phyloP scores from a whole-genome alignment of 495 filamentous ascomycete genomes.

The Apodospora peruviana region DNA sequence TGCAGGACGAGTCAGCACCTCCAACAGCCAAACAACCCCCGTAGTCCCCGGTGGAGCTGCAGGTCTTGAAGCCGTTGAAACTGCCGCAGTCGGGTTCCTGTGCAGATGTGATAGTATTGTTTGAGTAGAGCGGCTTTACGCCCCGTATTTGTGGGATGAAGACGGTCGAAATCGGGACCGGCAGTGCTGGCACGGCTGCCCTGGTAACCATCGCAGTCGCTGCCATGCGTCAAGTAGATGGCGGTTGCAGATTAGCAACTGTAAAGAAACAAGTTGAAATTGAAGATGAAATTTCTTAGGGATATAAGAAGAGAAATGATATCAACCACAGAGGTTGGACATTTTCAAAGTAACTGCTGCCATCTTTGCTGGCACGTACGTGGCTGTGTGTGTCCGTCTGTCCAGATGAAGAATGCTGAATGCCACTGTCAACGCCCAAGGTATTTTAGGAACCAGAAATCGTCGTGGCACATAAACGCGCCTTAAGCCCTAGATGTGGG shows the following conservation, averaged over 20 bases:
- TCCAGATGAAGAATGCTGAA: not conserved
- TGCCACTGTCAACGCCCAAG: not conserved
- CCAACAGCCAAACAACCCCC: constrained; percentile 11
- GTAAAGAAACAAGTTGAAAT: not conserved
- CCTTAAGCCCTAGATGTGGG: not conserved
- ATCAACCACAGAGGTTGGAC: too few relatives aligned
- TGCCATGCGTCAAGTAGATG: too few relatives aligned
- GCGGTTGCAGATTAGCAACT: too few relatives aligned
- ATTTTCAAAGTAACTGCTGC: too few relatives aligned
- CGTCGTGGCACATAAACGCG: not conserved
- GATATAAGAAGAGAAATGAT: not conserved
- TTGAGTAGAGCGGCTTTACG: not conserved
- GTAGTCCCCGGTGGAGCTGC: constrained; percentile 16
- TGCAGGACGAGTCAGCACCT: constrained; percentile 8
- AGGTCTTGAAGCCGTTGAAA: constrained; percentile 18
- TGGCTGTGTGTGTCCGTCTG: too few relatives aligned
- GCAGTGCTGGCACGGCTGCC: too few relatives aligned
- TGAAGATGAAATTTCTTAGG: not conserved
- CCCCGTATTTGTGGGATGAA: not conserved
- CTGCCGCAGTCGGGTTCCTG: too few relatives aligned
- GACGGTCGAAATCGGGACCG: not conserved
- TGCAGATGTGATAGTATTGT: not conserved
- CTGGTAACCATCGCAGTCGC: not conserved
- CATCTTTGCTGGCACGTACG: too few relatives aligned
- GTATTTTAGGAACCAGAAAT: not conserved